phyloP scores from a whole-genome alignment of 192 early-diverging fungal species.

The Spinellus fusiger region DNA sequence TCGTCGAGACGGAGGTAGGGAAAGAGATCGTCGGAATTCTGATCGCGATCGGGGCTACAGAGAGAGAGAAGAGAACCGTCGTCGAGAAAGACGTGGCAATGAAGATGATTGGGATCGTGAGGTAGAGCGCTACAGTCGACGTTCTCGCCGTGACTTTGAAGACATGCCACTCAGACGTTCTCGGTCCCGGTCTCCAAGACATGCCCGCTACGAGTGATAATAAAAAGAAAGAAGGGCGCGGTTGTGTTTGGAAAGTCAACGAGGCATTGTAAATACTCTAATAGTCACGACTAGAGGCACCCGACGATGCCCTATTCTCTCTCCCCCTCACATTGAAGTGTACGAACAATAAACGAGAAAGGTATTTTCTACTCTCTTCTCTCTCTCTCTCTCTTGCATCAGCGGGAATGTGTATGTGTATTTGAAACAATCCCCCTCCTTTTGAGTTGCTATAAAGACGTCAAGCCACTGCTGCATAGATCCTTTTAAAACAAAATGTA shows the following conservation, averaged over 20 bases:
- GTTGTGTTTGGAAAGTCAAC: not conserved
- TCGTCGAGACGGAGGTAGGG: conserved; percentile 32
- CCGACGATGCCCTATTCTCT: too few species aligned
- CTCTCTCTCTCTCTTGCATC: not conserved
- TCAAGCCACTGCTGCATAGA: too few species aligned
- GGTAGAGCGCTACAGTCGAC: conserved; percentile 36
- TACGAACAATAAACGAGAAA: too few species aligned
- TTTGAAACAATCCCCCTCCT: too few species aligned
- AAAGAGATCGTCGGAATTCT: conserved; percentile 33
- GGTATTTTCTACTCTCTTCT: too few species aligned
- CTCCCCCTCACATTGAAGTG: too few species aligned
- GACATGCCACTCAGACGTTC: conserved; percentile 28
- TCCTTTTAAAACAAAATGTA: not conserved
- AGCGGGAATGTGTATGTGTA: not conserved
- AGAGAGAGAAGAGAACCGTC: conserved; percentile 35
- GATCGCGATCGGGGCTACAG: conserved; percentile 25
- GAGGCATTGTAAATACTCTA: too few species aligned
- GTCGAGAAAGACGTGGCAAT: conserved; percentile 34
- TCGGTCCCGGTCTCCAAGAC: conserved; percentile 27
- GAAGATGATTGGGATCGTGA: conserved; percentile 48
- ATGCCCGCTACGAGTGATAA: conserved; percentile 17
- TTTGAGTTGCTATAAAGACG: too few species aligned
- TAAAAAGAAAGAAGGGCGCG: not conserved
- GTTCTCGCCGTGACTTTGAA: conserved; percentile 18
- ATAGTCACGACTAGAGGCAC: too few species aligned